phyloP scores from a whole-genome alignment of 345 rosid species.

The Dimocarpus longan region DNA sequence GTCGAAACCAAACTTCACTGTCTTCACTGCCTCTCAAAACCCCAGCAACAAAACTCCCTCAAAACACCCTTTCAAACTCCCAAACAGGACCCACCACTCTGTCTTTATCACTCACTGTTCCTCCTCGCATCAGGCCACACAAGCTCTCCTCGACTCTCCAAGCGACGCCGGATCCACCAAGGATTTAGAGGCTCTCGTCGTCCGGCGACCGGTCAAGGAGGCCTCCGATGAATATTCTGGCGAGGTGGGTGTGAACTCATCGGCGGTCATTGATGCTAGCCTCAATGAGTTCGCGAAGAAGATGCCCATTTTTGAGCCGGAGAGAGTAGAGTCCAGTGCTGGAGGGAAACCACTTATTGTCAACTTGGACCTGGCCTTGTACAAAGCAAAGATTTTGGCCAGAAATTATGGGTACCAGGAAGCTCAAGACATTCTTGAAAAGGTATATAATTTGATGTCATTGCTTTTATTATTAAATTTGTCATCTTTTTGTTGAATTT shows the following conservation, averaged over 20 bases:
- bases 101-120: slow-evolving; percentile 27
- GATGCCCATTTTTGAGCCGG: slow-evolving; percentile 91
- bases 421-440: slow-evolving; percentile 70
- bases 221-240: slow-evolving; percentile 40
- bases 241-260: slow-evolving; percentile 27
- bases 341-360: slow-evolving; percentile 63
- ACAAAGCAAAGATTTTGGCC: slow-evolving; percentile 66
- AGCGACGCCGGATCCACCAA: neutral
- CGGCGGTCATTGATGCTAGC: slow-evolving; percentile 55
- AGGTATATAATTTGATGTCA: slow-evolving; percentile 42
- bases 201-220: slow-evolving; percentile 75
- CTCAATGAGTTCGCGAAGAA: slow-evolving; percentile 75
- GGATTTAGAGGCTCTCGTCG: slow-evolving; percentile 37
- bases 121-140: slow-evolving; percentile 22
- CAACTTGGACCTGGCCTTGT: slow-evolving; percentile 86
- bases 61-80: slow-evolving; percentile 33
- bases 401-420: slow-evolving; percentile 60
- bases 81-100: slow-evolving; percentile 28
- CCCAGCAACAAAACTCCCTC: slow-evolving; percentile 27
- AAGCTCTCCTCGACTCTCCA: neutral
- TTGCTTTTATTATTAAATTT: neutral
- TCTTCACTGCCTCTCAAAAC: slow-evolving; percentile 46
- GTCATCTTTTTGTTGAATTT: neutral
- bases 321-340: slow-evolving; percentile 51
- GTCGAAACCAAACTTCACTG: slow-evolving; percentile 47